Base-by-base conservation (phyloP, 2,329 filamentous ascomycete species). In the Penicillium corylophilum region DNA sequence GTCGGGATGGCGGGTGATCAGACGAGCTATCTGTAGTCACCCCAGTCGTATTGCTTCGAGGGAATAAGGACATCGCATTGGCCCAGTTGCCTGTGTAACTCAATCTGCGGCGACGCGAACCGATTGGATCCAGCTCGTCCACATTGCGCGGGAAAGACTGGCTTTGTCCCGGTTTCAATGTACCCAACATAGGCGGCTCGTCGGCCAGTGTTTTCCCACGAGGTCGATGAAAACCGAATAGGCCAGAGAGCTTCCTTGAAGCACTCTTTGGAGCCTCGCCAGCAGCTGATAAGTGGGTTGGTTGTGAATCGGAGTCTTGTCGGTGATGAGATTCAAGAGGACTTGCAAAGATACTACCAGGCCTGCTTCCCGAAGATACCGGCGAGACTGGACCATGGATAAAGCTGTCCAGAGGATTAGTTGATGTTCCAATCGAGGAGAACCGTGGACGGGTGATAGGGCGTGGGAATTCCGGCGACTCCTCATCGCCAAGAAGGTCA, bases 91-190 rank as follows among this genome's bases (percentile, higher is more conserved):
- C 77, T 6, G 82, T 82, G 61, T 84, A 79, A 57, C 82, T 85
- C 20, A 77, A 69, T 54, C 83, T 79, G 22, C 83, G 77, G 48
- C 77, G 75, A 49, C 77, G 75, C 22, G 72, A 70, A 9, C 75
- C 77, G 39, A 75, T 74, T 4, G 77, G 72, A 57, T 83, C 80
- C 36, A 77, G 66, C 8, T 84, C 79, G 43, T 77, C 74, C 28
- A 75, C 44, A 55, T 79, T 77, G 31, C 82, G 75, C 13, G 84
- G 84, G 63, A 86, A 79, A n/a, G 83, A 86, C 56, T 85, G 83
- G 54, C 82, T 85, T 55, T 86, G 82, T 1, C 78, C 76, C 43
- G 79, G 71, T 57, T 83, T 84, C 55, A 85, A 65, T n/a, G 79
- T 79, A 15, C 83, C 83, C 26, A 84, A 63, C 35, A 78, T 66